phyloP scores from a whole-genome alignment of 2,329 filamentous ascomycete species.

The Colletotrichum tropicale region DNA sequence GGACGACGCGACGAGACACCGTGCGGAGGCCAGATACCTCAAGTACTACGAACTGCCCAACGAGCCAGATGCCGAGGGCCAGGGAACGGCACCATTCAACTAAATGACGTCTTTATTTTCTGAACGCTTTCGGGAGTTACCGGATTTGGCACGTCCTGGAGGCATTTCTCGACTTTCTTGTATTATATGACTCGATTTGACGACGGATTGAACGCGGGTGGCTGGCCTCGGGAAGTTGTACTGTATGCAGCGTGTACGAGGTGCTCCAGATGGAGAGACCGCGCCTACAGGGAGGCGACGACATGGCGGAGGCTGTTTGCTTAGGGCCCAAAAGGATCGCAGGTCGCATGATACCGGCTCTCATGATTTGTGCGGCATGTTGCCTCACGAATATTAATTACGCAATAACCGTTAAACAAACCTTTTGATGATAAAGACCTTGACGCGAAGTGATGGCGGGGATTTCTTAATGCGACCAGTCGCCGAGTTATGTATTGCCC shows the following conservation, averaged over 20 bases:
- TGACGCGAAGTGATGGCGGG: not conserved
- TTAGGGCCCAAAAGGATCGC: not conserved
- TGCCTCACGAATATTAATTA: conserved; percentile 5
- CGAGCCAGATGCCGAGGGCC: conserved; percentile 50
- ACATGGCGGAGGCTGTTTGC: not conserved
- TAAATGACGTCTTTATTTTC: conserved; percentile 29
- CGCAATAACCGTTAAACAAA: not conserved
- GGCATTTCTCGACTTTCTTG: conserved; percentile 3
- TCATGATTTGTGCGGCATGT: not conserved
- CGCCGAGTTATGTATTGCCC: not conserved
- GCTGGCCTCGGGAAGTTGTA: conserved; percentile 4
- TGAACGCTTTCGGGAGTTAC: not conserved
- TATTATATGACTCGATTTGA: conserved; percentile 16
- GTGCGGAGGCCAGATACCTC: conserved; percentile 55
- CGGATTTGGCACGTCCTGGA: not conserved
- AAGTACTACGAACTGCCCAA: conserved; percentile 58
- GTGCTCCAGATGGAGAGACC: conserved; percentile 12
- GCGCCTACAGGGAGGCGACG: not conserved
- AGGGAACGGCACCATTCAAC: conserved; percentile 58
- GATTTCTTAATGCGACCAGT: not conserved
- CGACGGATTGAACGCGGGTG: conserved; percentile 5
- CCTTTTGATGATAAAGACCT: not conserved
- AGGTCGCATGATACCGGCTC: not conserved
- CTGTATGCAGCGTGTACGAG: conserved; percentile 12
- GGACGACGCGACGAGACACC: conserved; percentile 54